phyloP scores from a whole-genome alignment of 2,329 filamentous ascomycete genomes.

The Teratosphaeriaceae sp. region DNA sequence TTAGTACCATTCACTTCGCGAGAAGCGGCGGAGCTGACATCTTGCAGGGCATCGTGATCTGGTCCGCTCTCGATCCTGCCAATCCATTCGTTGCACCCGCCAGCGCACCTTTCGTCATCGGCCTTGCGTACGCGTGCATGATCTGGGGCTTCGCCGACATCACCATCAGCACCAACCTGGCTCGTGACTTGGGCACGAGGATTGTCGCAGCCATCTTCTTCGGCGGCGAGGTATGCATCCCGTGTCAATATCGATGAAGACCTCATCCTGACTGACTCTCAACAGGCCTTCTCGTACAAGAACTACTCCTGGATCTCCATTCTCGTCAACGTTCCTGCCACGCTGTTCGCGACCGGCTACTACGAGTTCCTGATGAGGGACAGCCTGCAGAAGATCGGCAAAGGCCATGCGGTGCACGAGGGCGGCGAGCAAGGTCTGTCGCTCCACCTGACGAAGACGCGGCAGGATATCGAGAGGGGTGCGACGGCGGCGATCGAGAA shows the following conservation, averaged over 20 bases:
- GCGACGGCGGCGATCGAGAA: slow-evolving; percentile 9
- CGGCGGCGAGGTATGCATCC: slow-evolving; percentile 33
- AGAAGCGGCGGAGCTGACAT: no score
- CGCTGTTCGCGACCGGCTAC: slow-evolving; percentile 47
- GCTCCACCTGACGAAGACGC: slow-evolving; percentile 33
- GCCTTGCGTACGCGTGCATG: slow-evolving; percentile 28
- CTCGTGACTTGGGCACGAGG: slow-evolving; percentile 53
- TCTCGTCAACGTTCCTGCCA: slow-evolving; percentile 52
- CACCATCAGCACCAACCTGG: slow-evolving; percentile 52
- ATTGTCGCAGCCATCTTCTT: slow-evolving; percentile 55
- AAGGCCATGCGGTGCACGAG: slow-evolving; percentile 45
- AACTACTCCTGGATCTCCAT: slow-evolving; percentile 49
- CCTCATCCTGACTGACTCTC: not conserved
- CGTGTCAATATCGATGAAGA: not conserved
- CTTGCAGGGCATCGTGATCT: slow-evolving; percentile 53
- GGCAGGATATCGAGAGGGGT: slow-evolving; percentile 18
- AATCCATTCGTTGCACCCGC: slow-evolving; percentile 50
- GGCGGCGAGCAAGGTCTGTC: slow-evolving; percentile 46
- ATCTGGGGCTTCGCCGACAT: slow-evolving; percentile 45
- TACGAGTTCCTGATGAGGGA: slow-evolving; percentile 52
- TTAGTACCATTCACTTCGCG: no score
- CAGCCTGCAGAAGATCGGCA: slow-evolving; percentile 45
- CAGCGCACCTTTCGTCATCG: slow-evolving; percentile 48
- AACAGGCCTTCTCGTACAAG: slow-evolving; percentile 38
- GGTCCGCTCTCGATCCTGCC: slow-evolving; percentile 51